Base-by-base conservation (phyloP, 208 protist genomes). In the Leishmania amazonensis region DNA sequence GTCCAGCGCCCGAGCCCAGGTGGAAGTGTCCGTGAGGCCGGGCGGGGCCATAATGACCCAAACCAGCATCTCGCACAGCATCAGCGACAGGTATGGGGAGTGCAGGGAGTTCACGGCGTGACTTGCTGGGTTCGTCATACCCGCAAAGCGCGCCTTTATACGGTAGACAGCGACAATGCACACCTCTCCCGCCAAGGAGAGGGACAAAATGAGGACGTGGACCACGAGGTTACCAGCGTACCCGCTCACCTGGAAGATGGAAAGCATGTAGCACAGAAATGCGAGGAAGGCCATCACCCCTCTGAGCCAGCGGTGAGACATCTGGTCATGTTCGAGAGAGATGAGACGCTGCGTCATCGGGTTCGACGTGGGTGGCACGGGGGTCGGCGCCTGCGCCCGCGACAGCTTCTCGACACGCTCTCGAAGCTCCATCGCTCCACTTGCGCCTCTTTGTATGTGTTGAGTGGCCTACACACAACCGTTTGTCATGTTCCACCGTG, bases 11-110 rank as follows among this genome's bases (percentile, higher is more conserved):
- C 76, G 81, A 19, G 83, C 80, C 87, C 82, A 87, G 21, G 40
- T 64, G 5, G 76, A 64, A 13, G 75, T 79, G 79, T 76, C 79
- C 31, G 45, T 45, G 42, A 92, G 72, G 47, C 85, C 83, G 1
- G 93, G 93, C 42, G 93, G 93, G 19, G 81, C 79, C 76, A 94
- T 92, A 40, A 96, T 78, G 35, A 94, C 81, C 91, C 93, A 96
- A 40, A 96, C 28, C 40, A 93, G 21, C 88, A 93, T 93, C 81
- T 96, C 93, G 60, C 47, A 71, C 76, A 90, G 77, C 84, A 87
- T 87, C 77, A 72, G 64, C 28, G 65, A 78, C 51, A 78, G 42
- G 71, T 90, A 80, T 2, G 93, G 91, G 2, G 90, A 92, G 87
- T 95, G 91, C 73, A 95, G 75, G 4, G 88, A 81, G 83, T 85